Conservation (phyloP, 192 early-diverging fungal species). For the Coemansia reversa region DNA sequence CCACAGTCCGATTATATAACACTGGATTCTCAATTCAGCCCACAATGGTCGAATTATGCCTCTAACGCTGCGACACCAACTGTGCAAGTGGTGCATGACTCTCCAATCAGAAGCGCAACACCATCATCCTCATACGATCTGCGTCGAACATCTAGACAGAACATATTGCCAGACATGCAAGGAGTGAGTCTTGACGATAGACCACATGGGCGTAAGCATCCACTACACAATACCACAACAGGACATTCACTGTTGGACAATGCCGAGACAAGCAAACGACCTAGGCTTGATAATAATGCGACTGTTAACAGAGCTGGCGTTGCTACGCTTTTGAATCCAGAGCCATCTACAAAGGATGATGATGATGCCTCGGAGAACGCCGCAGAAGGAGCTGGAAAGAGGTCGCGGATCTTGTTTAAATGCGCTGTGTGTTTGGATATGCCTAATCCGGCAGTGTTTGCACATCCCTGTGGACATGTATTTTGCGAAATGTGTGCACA, state of each 20-base stretch:
- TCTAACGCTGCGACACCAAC: no score
- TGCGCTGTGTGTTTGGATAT: slow-evolving; percentile 47
- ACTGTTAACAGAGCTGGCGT: background rate
- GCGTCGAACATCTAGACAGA: background rate
- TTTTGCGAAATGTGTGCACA: slow-evolving; percentile 52
- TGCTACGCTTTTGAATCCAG: slow-evolving; percentile 8
- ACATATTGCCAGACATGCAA: background rate
- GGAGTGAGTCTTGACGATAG: background rate
- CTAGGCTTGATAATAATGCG: background rate
- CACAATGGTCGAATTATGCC: background rate
- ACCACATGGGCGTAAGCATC: slow-evolving; percentile 7
- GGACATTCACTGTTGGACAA: no score
- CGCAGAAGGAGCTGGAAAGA: background rate
- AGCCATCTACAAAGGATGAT: background rate
- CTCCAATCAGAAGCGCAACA: no score
- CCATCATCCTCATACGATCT: background rate
- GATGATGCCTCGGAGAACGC: background rate
- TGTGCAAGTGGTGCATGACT: no score
- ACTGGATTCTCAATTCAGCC: slow-evolving; percentile 27
- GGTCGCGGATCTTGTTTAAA: slow-evolving; percentile 41
- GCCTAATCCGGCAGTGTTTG: slow-evolving; percentile 49
- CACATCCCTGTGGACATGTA: slow-evolving; percentile 50
- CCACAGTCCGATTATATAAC: slow-evolving; percentile 13
- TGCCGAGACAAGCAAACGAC: slow-evolving; percentile 8
- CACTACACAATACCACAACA: background rate